Evolutionary conservation across 2,329 filamentous ascomycete species (phyloP).

Genomic region (Colletotrichum cereale): DNA sequence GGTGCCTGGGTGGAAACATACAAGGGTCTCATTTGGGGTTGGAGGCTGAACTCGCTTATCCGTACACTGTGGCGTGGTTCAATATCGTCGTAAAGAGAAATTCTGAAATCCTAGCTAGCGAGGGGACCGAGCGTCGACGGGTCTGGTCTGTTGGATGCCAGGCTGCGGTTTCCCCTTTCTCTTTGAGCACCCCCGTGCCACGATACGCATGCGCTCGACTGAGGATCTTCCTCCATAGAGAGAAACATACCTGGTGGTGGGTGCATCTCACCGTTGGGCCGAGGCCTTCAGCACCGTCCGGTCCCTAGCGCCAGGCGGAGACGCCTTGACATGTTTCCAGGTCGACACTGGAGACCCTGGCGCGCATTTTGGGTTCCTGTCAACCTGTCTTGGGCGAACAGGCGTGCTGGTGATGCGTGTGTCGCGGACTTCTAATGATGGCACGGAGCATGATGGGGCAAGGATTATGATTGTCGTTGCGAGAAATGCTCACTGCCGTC

Average conservation of each 20-base stretch:
- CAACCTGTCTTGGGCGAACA: constrained; percentile 14
- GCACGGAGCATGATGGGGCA: neutral
- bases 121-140: constrained; percentile 1
- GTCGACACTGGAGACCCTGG: constrained; percentile 12
- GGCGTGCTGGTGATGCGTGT: constrained; percentile 1
- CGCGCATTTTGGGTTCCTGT: neutral
- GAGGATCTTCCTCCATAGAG: neutral
- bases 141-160: constrained; percentile 1
- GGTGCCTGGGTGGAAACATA: neutral
- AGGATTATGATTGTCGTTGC: constrained; percentile 14
- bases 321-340: constrained; percentile 6
- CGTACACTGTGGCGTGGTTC: no score
- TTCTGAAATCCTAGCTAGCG: no score
- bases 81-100: no score
- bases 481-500: neutral
- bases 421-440: neutral
- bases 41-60: no score
- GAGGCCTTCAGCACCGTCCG: neutral
- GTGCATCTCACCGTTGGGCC: neutral
- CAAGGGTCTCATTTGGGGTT: constrained; percentile 18
- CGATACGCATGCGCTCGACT: constrained; percentile 5
- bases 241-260: neutral
- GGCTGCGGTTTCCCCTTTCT: neutral
- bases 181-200: neutral
- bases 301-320: neutral